Conservation (phyloP, 257 asterid genomes). For the Solanum etuberosum region DNA sequence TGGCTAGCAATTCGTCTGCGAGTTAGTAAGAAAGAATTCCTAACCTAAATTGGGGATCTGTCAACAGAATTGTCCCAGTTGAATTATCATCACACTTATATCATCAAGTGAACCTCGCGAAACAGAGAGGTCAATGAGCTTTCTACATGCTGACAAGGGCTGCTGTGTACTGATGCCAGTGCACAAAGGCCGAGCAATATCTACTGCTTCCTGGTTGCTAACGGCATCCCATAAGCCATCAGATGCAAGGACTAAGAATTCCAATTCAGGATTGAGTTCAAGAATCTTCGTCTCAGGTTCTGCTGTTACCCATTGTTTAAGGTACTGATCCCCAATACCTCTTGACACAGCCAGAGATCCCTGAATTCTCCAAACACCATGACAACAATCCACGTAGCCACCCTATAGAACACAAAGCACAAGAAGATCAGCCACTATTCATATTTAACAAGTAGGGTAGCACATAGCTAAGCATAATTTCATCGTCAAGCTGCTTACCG, state of each 20-base stretch:
- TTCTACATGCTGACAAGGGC: constrained; percentile 51
- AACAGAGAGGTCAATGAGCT: constrained; percentile 57
- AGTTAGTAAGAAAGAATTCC: neutral
- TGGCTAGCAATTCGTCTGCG: neutral
- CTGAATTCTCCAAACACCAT: constrained; percentile 68
- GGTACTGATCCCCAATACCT: constrained; percentile 72
- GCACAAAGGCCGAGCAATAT: constrained; percentile 40
- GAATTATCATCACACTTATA: constrained; percentile 59
- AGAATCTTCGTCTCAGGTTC: constrained; percentile 65
- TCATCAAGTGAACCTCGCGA: constrained; percentile 75
- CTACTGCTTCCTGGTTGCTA: constrained; percentile 77
- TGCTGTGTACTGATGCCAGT: constrained; percentile 21
- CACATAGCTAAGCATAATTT: neutral
- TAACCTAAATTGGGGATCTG: neutral
- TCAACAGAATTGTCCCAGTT: constrained; percentile 13
- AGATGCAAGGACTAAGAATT: constrained; percentile 80
- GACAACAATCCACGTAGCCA: constrained; percentile 63
- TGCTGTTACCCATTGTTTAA: constrained; percentile 72
- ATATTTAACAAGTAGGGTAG: neutral
- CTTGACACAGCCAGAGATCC: constrained; percentile 88
- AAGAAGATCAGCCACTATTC: constrained; percentile 4
- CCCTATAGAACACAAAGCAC: constrained; percentile 31
- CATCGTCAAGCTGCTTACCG: constrained; percentile 31
- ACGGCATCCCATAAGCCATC: constrained; percentile 97
- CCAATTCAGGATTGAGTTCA: constrained; percentile 41